phyloP scores from a whole-genome alignment of 805 yeast genomes.

The Candida hispaniensis region DNA sequence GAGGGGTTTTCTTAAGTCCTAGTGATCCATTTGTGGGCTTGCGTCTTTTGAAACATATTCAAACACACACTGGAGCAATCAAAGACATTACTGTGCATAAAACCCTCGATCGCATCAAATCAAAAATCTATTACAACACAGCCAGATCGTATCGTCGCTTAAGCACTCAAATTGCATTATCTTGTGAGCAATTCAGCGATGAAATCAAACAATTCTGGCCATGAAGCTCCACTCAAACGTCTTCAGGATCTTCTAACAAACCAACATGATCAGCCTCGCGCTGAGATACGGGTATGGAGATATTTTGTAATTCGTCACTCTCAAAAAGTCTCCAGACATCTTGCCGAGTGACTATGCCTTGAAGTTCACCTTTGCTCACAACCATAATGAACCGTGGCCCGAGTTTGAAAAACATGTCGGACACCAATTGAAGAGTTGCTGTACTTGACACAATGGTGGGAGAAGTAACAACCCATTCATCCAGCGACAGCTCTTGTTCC shows the following conservation, averaged over 20 bases:
- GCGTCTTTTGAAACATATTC: too few relatives aligned
- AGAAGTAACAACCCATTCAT: slow-evolving; percentile 21
- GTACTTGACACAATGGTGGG: slow-evolving; percentile 28
- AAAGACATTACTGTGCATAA: too few relatives aligned
- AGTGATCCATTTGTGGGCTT: too few relatives aligned
- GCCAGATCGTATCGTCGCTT: too few relatives aligned
- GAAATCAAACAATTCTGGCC: too few relatives aligned
- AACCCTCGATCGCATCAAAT: too few relatives aligned
- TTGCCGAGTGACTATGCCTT: slow-evolving; percentile 32
- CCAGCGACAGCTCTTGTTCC: slow-evolving; percentile 15
- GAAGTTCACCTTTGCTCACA: slow-evolving; percentile 25
- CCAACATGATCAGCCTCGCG: not conserved
- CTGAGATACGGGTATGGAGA: slow-evolving; percentile 6
- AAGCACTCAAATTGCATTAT: too few relatives aligned
- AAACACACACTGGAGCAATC: too few relatives aligned
- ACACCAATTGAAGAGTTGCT: slow-evolving; percentile 30
- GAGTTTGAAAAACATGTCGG: slow-evolving; percentile 33
- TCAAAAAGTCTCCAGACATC: slow-evolving; percentile 26
- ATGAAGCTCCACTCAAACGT: too few relatives aligned
- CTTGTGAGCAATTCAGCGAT: too few relatives aligned
- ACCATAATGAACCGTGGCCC: slow-evolving; percentile 31
- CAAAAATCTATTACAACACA: too few relatives aligned
- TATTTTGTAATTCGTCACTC: slow-evolving; percentile 6
- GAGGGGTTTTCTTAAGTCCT: too few relatives aligned
- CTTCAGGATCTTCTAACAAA: slow-evolving; percentile 1